Conservation (phyloP, 257 asterid genomes). For the Pogostemon cablin region DNA sequence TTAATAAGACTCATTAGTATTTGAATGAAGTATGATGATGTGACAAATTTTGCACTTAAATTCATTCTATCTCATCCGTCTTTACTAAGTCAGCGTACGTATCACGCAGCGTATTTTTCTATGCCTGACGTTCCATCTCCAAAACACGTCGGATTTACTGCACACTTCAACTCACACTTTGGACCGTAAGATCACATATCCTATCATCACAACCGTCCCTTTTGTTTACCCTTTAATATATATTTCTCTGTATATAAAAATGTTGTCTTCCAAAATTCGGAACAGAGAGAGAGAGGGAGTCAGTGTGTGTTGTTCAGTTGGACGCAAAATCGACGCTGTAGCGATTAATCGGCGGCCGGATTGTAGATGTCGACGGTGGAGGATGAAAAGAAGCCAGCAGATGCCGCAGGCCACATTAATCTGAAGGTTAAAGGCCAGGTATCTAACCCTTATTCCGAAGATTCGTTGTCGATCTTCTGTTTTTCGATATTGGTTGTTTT, state of each 20-base stretch:
- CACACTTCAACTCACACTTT: not conserved
- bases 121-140: not conserved
- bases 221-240: not conserved
- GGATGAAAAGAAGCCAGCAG: conserved; percentile 57
- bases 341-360: conserved; percentile 13
- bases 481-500: not conserved
- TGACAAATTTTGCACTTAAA: too few species aligned
- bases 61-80: not conserved
- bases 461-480: not conserved
- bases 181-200: not conserved
- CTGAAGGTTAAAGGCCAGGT: conserved; percentile 66
- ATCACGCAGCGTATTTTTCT: conserved; percentile 12
- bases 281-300: not conserved
- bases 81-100: not conserved
- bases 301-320: not conserved
- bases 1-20: too few species aligned
- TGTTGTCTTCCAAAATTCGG: not conserved
- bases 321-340: not conserved
- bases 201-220: not conserved
- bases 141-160: conserved; percentile 4
- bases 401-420: conserved; percentile 44
- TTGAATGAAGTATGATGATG: too few species aligned
- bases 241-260: not conserved
- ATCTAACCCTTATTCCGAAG: not conserved
- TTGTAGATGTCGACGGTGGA: conserved; percentile 42